Percentiles rank a stretch among this genome's conserved stretches.
Conservation (phyloP, 2,329 filamentous ascomycete genomes). For the Epichloe aotearoae region DNA sequence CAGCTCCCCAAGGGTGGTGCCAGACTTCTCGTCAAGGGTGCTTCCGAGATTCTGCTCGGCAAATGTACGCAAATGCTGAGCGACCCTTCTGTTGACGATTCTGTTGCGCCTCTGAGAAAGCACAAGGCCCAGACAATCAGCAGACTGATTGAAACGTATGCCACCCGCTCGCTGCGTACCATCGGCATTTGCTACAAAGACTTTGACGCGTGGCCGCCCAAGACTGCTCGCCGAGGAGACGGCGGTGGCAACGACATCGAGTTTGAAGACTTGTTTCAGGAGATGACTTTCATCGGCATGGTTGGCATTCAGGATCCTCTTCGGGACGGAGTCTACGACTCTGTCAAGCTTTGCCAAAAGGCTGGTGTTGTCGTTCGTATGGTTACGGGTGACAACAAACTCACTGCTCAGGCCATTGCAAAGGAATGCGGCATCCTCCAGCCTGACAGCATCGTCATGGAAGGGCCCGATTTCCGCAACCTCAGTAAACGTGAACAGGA, state of each 20-base stretch:
- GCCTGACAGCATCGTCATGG: constrained; percentile 56
- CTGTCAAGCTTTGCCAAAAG: constrained; percentile 58
- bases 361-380: constrained; percentile 72
- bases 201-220: constrained; percentile 74
- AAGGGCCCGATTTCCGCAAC: constrained; percentile 67
- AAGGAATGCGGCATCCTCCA: constrained; percentile 65
- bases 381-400: constrained; percentile 74
- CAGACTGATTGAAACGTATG: constrained; percentile 62
- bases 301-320: constrained; percentile 75
- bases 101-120: constrained; percentile 30
- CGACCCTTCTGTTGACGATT: constrained; percentile 33
- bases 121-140: constrained; percentile 46
- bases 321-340: constrained; percentile 59
- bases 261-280: constrained; percentile 53
- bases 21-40: constrained; percentile 49
- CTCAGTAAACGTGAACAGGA: constrained; percentile 52
- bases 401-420: constrained; percentile 68
- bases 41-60: constrained; percentile 48
- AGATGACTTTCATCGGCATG: constrained; percentile 56
- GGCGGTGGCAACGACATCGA: constrained; percentile 45
- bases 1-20: constrained; percentile 36
- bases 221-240: constrained; percentile 39
- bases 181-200: constrained; percentile 77
- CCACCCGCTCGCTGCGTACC: constrained; percentile 66
- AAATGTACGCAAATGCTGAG: constrained; percentile 40